These are phyloP conservation scores for Drechslera avenae DNA, from an alignment of 2,329 filamentous ascomycete species.

Conservation along the genomic window DNA sequence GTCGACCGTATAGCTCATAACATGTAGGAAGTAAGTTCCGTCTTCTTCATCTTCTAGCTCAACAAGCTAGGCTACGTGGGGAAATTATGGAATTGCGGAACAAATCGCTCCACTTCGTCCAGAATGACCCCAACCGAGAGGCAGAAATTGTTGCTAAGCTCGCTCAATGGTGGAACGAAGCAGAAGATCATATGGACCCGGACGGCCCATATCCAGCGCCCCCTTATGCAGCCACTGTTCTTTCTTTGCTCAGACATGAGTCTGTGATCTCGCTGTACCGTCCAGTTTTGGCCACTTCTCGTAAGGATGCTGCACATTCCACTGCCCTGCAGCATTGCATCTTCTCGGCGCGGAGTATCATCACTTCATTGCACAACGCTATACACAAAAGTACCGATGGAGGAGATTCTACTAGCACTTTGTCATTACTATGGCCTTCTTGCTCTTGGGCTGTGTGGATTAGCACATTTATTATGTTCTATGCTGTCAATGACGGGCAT, in stretches of 20 bases:
- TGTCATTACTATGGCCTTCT: constrained; percentile 56
- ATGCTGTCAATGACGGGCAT: constrained; percentile 56
- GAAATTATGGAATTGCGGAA: constrained; percentile 60
- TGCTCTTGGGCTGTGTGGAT: constrained; percentile 62
- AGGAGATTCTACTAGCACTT: neutral
- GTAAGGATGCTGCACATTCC: constrained; percentile 52
- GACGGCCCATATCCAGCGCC: constrained; percentile 29
- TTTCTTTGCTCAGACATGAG: constrained; percentile 56
- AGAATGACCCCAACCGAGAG: constrained; percentile 51
- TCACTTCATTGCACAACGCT: constrained; percentile 49
- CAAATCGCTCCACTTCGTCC: constrained; percentile 56
- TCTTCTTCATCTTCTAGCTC: constrained; percentile 47
- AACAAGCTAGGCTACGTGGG: constrained; percentile 57
- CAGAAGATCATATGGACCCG: constrained; percentile 56
- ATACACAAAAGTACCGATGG: constrained; percentile 1
- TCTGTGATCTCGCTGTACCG: constrained; percentile 59
- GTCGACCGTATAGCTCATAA: neutral
- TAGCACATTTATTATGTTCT: constrained; percentile 58
- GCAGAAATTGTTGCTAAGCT: constrained; percentile 57
- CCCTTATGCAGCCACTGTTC: constrained; percentile 50
- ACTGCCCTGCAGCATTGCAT: constrained; percentile 59
- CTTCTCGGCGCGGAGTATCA: constrained; percentile 56
- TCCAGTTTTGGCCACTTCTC: constrained; percentile 55
- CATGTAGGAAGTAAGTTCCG: constrained; percentile 17
- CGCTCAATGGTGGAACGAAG: constrained; percentile 60